phyloP scores from a whole-genome alignment of 768 basidiomycete species.

The Austroboletus festivus region DNA sequence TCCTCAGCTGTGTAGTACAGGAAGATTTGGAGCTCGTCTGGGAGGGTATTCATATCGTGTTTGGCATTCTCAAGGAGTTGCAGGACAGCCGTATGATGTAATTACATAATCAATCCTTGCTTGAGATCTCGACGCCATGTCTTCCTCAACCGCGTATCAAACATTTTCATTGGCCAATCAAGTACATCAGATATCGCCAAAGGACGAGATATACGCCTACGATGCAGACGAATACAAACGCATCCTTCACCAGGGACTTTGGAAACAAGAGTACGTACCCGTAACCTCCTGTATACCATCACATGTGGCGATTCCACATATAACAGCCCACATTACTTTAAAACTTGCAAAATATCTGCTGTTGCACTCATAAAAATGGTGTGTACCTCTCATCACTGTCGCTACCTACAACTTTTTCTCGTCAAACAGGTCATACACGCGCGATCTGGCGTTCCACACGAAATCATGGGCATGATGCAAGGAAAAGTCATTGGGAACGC shows the following conservation, averaged over 20 bases:
- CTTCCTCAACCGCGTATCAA: slow-evolving; percentile 61
- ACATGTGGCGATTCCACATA: background rate
- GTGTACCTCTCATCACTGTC: slow-evolving; percentile 4
- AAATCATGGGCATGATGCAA: slow-evolving; percentile 99
- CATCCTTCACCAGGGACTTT: slow-evolving; percentile 70
- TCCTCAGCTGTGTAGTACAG: slow-evolving; percentile 42
- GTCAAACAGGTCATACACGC: slow-evolving; percentile 90
- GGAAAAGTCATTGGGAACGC: slow-evolving; percentile 84
- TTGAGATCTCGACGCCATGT: slow-evolving; percentile 24
- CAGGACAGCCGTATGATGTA: too few species aligned
- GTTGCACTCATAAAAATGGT: slow-evolving; percentile 96
- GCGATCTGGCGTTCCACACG: slow-evolving; percentile 93
- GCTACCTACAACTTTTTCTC: too few species aligned
- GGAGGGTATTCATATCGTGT: slow-evolving; percentile 46
- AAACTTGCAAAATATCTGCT: slow-evolving; percentile 91
- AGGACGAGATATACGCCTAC: slow-evolving; percentile 79
- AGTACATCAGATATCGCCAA: slow-evolving; percentile 62
- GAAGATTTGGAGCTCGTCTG: slow-evolving; percentile 45
- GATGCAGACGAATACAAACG: slow-evolving; percentile 65
- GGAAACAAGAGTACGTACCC: slow-evolving; percentile 76
- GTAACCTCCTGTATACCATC: slow-evolving; percentile 3
- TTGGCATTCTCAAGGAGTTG: slow-evolving; percentile 32
- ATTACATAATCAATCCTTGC: too few species aligned
- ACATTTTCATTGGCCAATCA: slow-evolving; percentile 73
- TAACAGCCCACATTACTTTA: slow-evolving; percentile 79